Percentiles rank a stretch among this genome's conserved stretches.
phyloP scores from a whole-genome alignment of 1,284 basidiomycete genomes.

The Neonothopanus nambi region DNA sequence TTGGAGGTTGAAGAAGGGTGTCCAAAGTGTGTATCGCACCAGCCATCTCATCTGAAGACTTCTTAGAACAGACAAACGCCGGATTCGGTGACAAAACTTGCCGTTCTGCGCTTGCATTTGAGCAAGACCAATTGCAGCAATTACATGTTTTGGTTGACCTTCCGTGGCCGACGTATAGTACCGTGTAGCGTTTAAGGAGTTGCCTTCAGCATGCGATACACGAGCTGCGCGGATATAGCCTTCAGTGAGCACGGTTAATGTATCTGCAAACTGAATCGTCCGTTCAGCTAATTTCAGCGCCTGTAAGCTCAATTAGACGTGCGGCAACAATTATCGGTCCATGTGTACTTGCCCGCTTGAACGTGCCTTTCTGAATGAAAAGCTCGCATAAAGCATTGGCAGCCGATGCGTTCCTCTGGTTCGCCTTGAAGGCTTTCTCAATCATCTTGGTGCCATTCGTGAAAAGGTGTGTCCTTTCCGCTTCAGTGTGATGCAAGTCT shows the following conservation, averaged over 20 bases:
- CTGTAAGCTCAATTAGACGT: conserved; percentile 32
- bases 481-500: conserved; percentile 56
- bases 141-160: conserved; percentile 71
- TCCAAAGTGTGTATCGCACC: conserved; percentile 89
- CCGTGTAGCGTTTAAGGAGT: conserved; percentile 61
- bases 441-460: conserved; percentile 66
- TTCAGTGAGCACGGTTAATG: conserved; percentile 73
- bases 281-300: conserved; percentile 91
- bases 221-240: conserved; percentile 79
- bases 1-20: conserved; percentile 68
- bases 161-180: conserved; percentile 79
- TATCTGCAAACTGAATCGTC: conserved; percentile 90
- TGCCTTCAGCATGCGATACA: conserved; percentile 71
- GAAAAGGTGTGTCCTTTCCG: conserved; percentile 58
- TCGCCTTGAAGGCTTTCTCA: conserved; percentile 73
- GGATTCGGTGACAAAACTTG: conserved; percentile 32
- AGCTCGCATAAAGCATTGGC: conserved; percentile 78
- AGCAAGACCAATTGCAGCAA: conserved; percentile 82
- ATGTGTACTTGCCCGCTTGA: conserved; percentile 43
- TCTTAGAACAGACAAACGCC: conserved; percentile 1
- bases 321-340: conserved; percentile 4
- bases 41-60: conserved; percentile 63
- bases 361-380: conserved; percentile 67
- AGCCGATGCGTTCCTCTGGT: conserved; percentile 74
- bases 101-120: conserved; percentile 85